These are phyloP conservation scores for Pythium chondricola DNA, from an alignment of 352 stramenopile genomes.

Conservation along the genomic window DNA sequence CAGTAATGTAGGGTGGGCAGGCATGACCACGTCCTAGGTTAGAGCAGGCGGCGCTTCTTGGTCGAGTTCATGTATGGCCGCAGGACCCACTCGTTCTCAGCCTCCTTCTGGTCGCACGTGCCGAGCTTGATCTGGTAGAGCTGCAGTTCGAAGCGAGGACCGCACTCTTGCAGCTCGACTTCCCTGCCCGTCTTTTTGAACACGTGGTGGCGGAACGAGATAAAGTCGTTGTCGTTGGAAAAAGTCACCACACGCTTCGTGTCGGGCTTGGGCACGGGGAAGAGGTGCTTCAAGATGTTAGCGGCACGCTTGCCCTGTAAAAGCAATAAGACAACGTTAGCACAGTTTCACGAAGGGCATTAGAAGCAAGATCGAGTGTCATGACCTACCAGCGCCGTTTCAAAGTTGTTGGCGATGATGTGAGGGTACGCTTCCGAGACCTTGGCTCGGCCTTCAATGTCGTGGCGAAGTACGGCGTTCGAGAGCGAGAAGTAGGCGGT, in stretches of 20 bases:
- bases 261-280: conserved; percentile 96
- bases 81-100: conserved; percentile 99
- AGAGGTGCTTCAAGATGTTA: conserved; percentile 99
- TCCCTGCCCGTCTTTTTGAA: conserved; percentile 92
- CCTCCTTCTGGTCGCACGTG: conserved; percentile 98
- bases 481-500: conserved; percentile 98
- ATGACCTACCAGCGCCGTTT: conserved; percentile 72
- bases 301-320: conserved; percentile 87
- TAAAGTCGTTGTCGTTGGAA: conserved; percentile 97
- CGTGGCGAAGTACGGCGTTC: conserved; percentile 96
- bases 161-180: conserved; percentile 94
- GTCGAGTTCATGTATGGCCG: conserved; percentile 99
- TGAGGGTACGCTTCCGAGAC: conserved; percentile 93
- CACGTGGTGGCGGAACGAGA: conserved; percentile 99
- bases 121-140: conserved; percentile 98
- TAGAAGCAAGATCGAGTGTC: no score
- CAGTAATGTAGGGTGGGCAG: neutral
- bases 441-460: conserved; percentile 95
- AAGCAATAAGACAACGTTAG: no score
- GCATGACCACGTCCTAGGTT: conserved; percentile 10
- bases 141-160: conserved; percentile 98
- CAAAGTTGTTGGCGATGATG: conserved; percentile 97
- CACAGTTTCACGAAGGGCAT: no score
- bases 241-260: conserved; percentile 97
- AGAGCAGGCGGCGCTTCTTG: conserved; percentile 93